Base-by-base conservation (phyloP, 1,284 basidiomycete genomes). In the Tilletia walkeri region DNA sequence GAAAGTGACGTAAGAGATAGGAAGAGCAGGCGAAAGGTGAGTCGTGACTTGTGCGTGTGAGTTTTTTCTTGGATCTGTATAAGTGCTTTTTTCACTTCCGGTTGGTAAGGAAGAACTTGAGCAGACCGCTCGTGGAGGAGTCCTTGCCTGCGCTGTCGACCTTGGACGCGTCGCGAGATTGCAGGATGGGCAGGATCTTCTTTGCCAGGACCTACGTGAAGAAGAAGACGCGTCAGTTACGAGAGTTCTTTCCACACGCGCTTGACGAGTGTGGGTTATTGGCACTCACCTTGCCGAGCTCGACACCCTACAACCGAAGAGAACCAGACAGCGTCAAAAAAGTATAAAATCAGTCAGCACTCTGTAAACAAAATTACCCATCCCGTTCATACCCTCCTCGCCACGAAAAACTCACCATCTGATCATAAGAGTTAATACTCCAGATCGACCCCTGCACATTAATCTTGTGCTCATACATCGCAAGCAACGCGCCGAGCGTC, bases 381-480 rank as follows among this genome's bases (percentile, higher is more conserved):
- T 39, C 7, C 14, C 7, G 0, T 34, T 54, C 16, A 34, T 9
- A 50, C 61, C 54, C 4, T 6, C 6, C 80, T 78, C 16, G 67
- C 68, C 7, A 80, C 78, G 49, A 79, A 93, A 30, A 45, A 45
- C 41, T 45, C 41, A 45, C 41, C 84, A 85, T 85, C 82, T 87
- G 86, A 79, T 87, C 86, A 84, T 92, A 99, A 10, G 93, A 95
- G 88, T 99, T 99, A 88, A 99, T 96, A 63, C 93, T 92, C 95
- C 95, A 98, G 75, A 98, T 88, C 66, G 92, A 91, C 82, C 95
- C 95, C 85, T 99, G 96, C 0, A 92, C 91, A 85, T 97, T 96
- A 84, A 99, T 97, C 88, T 99, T 99, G 88, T 99, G 95, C 86
- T 99, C 95, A 84, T 95, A 95, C 76, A 95, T 82, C n/a, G 91